phyloP scores from a whole-genome alignment of 129 eudicot genomes.

The Pittosporum tobira region DNA sequence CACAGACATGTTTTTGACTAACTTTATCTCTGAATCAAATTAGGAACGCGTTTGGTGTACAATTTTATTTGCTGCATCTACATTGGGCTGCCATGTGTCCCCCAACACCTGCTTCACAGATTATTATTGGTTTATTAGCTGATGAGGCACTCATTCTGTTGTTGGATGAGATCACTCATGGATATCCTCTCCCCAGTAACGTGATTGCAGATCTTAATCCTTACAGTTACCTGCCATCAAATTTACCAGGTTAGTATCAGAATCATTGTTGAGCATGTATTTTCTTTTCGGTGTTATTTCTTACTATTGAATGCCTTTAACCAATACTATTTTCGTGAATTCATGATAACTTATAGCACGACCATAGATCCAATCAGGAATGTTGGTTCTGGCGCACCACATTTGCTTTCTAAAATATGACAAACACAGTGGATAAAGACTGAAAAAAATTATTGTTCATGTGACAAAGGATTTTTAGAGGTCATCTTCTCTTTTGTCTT shows the following conservation, averaged over 20 bases:
- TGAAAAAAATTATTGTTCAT: no score
- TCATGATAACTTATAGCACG: background rate
- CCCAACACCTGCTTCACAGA: slow-evolving; percentile 23
- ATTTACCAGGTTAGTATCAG: slow-evolving; percentile 51
- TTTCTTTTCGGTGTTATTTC: background rate
- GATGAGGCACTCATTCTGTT: slow-evolving; percentile 30
- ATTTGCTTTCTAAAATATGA: background rate
- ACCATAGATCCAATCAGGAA: background rate
- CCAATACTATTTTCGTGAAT: background rate
- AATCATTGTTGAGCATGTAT: background rate
- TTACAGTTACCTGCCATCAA: slow-evolving; percentile 40
- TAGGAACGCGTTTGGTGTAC: slow-evolving; percentile 12
- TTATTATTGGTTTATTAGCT: slow-evolving; percentile 25
- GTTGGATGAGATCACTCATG: slow-evolving; percentile 23
- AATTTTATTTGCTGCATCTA: background rate
- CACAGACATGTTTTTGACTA: no score
- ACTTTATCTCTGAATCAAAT: slow-evolving; percentile 6
- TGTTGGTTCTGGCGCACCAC: background rate
- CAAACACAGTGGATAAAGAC: background rate
- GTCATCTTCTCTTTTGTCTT: no score
- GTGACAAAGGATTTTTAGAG: no score
- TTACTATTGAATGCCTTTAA: no score
- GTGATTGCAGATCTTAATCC: slow-evolving; percentile 55
- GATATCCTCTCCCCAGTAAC: slow-evolving; percentile 28
- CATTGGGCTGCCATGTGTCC: slow-evolving; percentile 40